Conservation (phyloP, 2,329 filamentous ascomycete genomes). For the Aspergillus sp. region DNA sequence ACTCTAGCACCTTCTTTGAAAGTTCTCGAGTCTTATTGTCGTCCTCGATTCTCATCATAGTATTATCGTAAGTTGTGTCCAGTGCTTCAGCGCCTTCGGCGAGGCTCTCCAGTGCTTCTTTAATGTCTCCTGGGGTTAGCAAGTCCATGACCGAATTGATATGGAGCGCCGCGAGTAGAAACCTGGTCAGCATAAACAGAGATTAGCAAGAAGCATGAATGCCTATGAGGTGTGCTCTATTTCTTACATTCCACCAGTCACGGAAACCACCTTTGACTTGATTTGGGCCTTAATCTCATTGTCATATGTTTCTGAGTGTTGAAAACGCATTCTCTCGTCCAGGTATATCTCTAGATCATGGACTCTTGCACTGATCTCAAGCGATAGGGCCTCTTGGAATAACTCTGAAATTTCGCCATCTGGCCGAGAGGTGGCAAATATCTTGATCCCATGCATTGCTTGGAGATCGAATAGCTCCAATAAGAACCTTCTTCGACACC, state of each 20-base stretch:
- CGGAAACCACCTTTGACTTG: too few relatives aligned
- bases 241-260: too few relatives aligned
- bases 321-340: too few relatives aligned
- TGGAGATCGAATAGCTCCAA: slow-evolving; percentile 13
- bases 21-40: background rate
- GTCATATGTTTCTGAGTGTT: too few relatives aligned
- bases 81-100: background rate
- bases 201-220: slow-evolving; percentile 6
- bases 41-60: slow-evolving; percentile 3
- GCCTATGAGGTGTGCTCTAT: too few relatives aligned
- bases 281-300: too few relatives aligned
- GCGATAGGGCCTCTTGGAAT: slow-evolving; percentile 10
- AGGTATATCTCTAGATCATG: slow-evolving; percentile 32
- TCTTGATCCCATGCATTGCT: slow-evolving; percentile 5
- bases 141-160: too few relatives aligned
- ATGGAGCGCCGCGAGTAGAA: slow-evolving; percentile 21
- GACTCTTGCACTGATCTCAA: slow-evolving; percentile 29
- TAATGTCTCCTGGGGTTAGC: too few relatives aligned
- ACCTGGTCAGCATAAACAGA: slow-evolving; percentile 14
- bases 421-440: slow-evolving; percentile 27
- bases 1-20: slow-evolving; percentile 1
- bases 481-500: slow-evolving; percentile 6
- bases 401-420: slow-evolving; percentile 16
- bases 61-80: slow-evolving; percentile 1
- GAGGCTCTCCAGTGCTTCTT: too few relatives aligned